Conservation (phyloP, 2,329 filamentous ascomycete genomes). For the Colletotrichum tropicicola region DNA sequence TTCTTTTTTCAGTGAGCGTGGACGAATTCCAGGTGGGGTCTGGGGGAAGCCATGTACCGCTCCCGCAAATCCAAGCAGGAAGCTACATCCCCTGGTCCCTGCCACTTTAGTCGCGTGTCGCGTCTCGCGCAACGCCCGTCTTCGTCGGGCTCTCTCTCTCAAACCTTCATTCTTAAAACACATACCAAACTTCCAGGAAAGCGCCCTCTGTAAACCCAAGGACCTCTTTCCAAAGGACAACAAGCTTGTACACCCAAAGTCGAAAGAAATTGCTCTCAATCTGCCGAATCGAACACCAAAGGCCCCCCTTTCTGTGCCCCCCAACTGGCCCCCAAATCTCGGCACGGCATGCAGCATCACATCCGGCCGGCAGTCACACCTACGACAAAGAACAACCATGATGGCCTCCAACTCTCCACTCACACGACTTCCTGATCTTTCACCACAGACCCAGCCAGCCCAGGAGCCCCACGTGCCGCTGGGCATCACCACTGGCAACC, state of each 20-base stretch:
- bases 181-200: not conserved
- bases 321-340: too few species aligned
- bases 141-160: not conserved
- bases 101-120: conserved; percentile 18
- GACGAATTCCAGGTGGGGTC: not conserved
- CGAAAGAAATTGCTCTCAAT: too few species aligned
- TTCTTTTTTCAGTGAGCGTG: not conserved
- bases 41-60: not conserved
- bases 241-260: too few species aligned
- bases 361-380: too few species aligned
- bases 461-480: not conserved
- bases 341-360: too few species aligned
- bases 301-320: too few species aligned
- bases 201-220: too few species aligned
- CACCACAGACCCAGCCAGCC: not conserved
- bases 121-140: conserved; percentile 3
- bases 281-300: not conserved
- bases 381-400: not conserved
- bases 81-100: not conserved
- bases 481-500: not conserved
- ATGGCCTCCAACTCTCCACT: conserved; percentile 3
- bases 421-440: not conserved
- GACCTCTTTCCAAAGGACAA: too few species aligned
- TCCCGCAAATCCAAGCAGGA: not conserved
- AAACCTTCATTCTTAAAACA: not conserved